Evolutionary conservation across 148 eudicot genomes (phyloP), one percentile per base, ranked within the genome.

Genomic region (Persicaria tinctoria): DNA sequence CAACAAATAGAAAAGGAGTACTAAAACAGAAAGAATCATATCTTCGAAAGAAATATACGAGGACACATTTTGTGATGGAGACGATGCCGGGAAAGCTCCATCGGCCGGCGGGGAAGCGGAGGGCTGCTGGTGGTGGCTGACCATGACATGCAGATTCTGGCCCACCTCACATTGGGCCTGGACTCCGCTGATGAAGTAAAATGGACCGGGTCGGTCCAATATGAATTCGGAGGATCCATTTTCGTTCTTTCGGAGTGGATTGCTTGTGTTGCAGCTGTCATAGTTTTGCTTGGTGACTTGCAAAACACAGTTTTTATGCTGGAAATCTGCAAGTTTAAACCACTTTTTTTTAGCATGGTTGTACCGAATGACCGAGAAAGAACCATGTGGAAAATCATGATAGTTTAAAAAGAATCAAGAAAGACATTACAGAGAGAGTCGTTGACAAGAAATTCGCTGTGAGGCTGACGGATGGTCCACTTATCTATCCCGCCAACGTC

Each of bases 171-270:
- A 69, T 12, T 69, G 46, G 49, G 46, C 73, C 9, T 38, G 12
- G 0, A 16, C 38, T 16, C 74, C 74, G n/a, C 74, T 72, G 32
- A 72, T 72, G 57, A 72, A 72, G 57, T 2, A 72, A 51, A 49
- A 49, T 47, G 56, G 74, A 11, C 74, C 59, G 10, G 74, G 20
- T 48, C 74, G 23, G 74, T 48, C 56, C 23, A 72, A 50, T 38
- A 3, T 72, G 32, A 72, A 47, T 18, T 17, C 32, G 32, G 54
- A 16, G 54, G 3, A 50, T 17, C 74, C 74, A 5, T 47, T 32
- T 27, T 18, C 18, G 1, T 46, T 5, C 8, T 4, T 16, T 47
- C 4, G 9, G 23, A 48, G 10, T 1, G 74, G 74, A 12, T 72
- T 50, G 5, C 3, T 18, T n/a, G 54, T 72, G 74, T 72, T 72